Base-by-base conservation (phyloP, 768 basidiomycete genomes). In the Lactarius quietus region DNA sequence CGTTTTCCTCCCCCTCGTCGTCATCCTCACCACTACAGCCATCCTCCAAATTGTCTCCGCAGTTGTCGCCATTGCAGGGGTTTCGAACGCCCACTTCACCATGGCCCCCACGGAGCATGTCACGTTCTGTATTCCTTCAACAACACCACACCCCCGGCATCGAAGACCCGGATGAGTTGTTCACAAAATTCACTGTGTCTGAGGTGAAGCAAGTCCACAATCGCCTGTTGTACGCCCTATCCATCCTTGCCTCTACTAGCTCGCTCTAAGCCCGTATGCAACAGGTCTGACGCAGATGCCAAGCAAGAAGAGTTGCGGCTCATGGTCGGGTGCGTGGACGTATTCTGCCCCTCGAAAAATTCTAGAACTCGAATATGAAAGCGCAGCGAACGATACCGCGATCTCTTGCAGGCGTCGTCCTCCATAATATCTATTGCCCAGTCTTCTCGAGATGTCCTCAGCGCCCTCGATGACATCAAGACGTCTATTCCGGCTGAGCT, bases 221-320 rank as follows among this genome's bases (percentile, higher is more conserved):
- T n/a, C 84, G 85, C 38, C 76, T 93, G 59, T 83, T 86, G 92
- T 90, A 58, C 70, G 71, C 71, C 26, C 48, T 63, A 60, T 36
- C 26, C 43, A n/a, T 28, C n/a, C 18, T 29, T 6, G 17, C 41
- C 23, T 31, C 63, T 45, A 9, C 57, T 48, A n/a, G 36, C 38
- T 55, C 29, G 56, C 65, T 61, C 56, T 59, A 45, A 41, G 39
- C 52, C 12, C 38, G 28, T 48, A 18, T 61, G 57, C 28, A 67
- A 62, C 38, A 59, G 68, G 59, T 31, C 63, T 57, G 92, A 93
- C 77, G 92, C 92, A 0, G 90, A 93, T 72, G 87, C 86, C 52
- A 93, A 94, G 75, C 89, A 92, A 71, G 90, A 93, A 73, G 92
- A 94, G 72, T 82, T 94, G 52, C 83, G 92, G 71, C 80, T 90